Conservation (phyloP, 2,329 filamentous ascomycete genomes). For the Fusarium foetens region DNA sequence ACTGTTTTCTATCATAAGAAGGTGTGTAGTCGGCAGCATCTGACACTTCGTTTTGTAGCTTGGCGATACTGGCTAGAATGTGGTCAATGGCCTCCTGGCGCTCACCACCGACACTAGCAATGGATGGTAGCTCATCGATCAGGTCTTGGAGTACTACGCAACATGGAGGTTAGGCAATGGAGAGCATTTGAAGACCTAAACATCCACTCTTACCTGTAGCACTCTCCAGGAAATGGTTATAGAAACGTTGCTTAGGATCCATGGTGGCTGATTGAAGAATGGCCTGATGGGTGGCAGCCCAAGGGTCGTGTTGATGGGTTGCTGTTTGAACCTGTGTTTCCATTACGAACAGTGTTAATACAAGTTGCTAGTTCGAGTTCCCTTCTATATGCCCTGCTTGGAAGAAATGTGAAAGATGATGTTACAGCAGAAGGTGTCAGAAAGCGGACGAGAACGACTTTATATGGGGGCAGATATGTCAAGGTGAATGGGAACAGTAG, state of each 20-base stretch:
- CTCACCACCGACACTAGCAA: conserved; percentile 73
- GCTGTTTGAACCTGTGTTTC: conserved; percentile 41
- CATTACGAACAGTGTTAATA: conserved; percentile 39
- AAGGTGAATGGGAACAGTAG: conserved; percentile 6
- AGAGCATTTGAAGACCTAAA: neutral
- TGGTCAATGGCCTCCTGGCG: conserved; percentile 84
- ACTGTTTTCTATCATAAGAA: conserved; percentile 88
- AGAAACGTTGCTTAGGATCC: conserved; percentile 79
- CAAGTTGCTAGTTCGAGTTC: neutral
- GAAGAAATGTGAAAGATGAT: neutral
- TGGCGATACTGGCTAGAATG: conserved; percentile 81
- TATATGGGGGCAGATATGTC: conserved; percentile 4
- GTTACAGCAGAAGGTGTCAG: neutral
- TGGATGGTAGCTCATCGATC: conserved; percentile 73
- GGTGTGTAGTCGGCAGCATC: conserved; percentile 86
- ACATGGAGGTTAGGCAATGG: conserved; percentile 9
- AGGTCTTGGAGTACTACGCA: conserved; percentile 76
- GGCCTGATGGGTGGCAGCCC: conserved; percentile 39
- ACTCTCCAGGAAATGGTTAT: conserved; percentile 82
- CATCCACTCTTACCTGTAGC: conserved; percentile 67
- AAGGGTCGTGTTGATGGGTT: conserved; percentile 28
- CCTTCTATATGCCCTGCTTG: neutral
- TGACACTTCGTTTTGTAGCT: conserved; percentile 83
- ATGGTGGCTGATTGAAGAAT: conserved; percentile 44
- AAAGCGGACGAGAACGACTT: neutral